Percentiles rank a stretch among this genome's conserved stretches.
Evolutionary conservation across 2,329 filamentous ascomycete species (phyloP).

Genomic region (Celoporthe dispersa): DNA sequence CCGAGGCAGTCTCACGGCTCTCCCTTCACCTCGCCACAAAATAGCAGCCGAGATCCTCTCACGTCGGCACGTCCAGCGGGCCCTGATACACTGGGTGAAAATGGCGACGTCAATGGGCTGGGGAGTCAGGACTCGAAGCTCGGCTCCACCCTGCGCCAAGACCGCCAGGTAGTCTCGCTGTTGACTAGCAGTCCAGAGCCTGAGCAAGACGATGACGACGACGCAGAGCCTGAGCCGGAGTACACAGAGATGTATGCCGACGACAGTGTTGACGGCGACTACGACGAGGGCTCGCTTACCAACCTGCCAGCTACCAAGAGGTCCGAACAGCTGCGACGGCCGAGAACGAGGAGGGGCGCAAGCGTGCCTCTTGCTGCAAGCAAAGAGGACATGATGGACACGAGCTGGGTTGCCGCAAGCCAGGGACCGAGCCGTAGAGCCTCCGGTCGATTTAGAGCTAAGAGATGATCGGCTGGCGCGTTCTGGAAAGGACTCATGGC

Average conservation of each 20-base stretch:
- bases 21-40: slow-evolving; percentile 5
- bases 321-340: not conserved
- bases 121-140: not conserved
- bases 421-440: slow-evolving; percentile 10
- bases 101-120: not conserved
- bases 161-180: slow-evolving; percentile 16
- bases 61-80: not conserved
- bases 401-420: slow-evolving; percentile 15
- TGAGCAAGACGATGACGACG: not conserved
- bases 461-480: not conserved
- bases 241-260: slow-evolving; percentile 25
- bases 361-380: slow-evolving; percentile 16
- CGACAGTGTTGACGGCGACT: slow-evolving; percentile 21
- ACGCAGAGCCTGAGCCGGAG: slow-evolving; percentile 1
- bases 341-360: slow-evolving; percentile 8
- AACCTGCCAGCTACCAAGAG: slow-evolving; percentile 3
- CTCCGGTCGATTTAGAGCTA: not conserved
- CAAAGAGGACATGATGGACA: not conserved
- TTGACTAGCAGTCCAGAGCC: slow-evolving; percentile 19
- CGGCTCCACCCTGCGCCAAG: not conserved
- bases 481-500: not conserved
- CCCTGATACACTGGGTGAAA: not conserved
- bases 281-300: not conserved
- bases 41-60: not conserved
- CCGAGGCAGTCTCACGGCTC: not conserved